These are phyloP conservation scores for Globisporangium acanthophoron DNA, from an alignment of 352 stramenopile species.

Conservation along the genomic window DNA sequence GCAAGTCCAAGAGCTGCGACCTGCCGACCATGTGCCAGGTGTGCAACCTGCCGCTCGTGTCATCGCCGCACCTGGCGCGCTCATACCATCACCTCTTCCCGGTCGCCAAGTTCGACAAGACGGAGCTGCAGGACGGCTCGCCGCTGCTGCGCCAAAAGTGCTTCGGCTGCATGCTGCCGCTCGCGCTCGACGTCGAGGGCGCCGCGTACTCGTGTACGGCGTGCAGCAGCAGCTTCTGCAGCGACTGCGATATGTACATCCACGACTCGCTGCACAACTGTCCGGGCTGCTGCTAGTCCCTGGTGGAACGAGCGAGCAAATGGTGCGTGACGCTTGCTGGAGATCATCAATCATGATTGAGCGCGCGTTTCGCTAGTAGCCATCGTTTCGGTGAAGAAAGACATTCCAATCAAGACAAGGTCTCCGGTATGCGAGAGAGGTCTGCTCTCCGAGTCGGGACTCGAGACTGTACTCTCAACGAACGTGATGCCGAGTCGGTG, in stretches of 20 bases:
- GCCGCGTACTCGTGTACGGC: slow-evolving; percentile 81
- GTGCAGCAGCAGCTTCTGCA: slow-evolving; percentile 93
- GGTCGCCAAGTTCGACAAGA: slow-evolving; percentile 91
- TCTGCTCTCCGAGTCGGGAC: too few species aligned
- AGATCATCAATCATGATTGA: too few species aligned
- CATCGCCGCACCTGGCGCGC: slow-evolving; percentile 95
- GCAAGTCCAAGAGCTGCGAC: slow-evolving; percentile 92
- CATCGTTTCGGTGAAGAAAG: too few species aligned
- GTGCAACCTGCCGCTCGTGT: slow-evolving; percentile 95
- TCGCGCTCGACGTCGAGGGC: slow-evolving; percentile 38
- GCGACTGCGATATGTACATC: slow-evolving; percentile 97
- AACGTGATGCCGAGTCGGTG: too few species aligned
- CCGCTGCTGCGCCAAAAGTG: slow-evolving; percentile 46
- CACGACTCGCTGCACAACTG: slow-evolving; percentile 99
- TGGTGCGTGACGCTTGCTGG: too few species aligned
- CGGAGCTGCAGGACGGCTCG: slow-evolving; percentile 23
- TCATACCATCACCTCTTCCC: slow-evolving; percentile 99
- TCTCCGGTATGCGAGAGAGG: too few species aligned
- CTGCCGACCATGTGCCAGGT: slow-evolving; percentile 95
- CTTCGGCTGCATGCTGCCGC: slow-evolving; percentile 72
- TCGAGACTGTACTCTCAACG: too few species aligned
- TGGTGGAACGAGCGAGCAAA: too few species aligned
- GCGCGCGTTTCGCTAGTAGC: too few species aligned
- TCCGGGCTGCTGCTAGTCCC: slow-evolving; percentile 85
- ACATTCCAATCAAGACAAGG: too few species aligned